A percentile compares a stretch with the other conserved stretches of the same genome.
Conservation (phyloP, 1,139 yeast genomes). For the Hemisphaericaspora lyxosophila region DNA sequence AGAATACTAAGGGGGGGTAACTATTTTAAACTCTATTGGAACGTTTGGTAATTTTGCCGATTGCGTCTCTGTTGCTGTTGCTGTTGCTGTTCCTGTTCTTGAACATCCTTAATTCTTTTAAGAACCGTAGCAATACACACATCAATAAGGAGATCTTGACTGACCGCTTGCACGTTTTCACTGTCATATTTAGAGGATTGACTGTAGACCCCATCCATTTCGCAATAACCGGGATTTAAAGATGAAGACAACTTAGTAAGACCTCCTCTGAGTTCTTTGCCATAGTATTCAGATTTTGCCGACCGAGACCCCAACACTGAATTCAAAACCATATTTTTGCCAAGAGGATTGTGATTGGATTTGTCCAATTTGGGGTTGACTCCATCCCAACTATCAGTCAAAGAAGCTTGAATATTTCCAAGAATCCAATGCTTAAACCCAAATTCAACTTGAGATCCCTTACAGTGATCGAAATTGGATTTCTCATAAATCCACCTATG, state of each 20-base stretch:
- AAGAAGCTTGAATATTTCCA: conserved; percentile 7
- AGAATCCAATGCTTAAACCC: conserved; percentile 11
- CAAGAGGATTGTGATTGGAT: conserved; percentile 7
- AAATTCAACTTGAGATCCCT: conserved; percentile 9
- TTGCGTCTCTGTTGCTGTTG: conserved; percentile 3
- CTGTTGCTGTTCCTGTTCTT: background rate
- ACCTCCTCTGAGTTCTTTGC: conserved; percentile 5
- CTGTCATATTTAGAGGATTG: conserved; percentile 4
- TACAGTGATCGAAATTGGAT: background rate
- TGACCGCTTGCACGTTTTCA: conserved; percentile 12
- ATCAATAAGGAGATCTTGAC: conserved; percentile 12
- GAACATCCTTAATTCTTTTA: conserved; percentile 3
- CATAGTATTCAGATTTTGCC: conserved; percentile 12
- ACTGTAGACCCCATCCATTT: conserved; percentile 10
- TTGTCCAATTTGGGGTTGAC: conserved; percentile 10
- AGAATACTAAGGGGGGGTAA: too few species aligned
- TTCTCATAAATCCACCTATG: conserved; percentile 14
- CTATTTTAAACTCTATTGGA: too few species aligned
- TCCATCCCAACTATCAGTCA: conserved; percentile 15
- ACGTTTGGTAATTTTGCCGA: too few species aligned
- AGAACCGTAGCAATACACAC: conserved; percentile 14
- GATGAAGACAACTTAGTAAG: too few species aligned
- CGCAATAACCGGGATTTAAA: too few species aligned
- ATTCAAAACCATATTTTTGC: background rate
- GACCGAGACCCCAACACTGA: background rate